Conservation (phyloP, 306 rosid genomes). For the Medicago lupulina region DNA sequence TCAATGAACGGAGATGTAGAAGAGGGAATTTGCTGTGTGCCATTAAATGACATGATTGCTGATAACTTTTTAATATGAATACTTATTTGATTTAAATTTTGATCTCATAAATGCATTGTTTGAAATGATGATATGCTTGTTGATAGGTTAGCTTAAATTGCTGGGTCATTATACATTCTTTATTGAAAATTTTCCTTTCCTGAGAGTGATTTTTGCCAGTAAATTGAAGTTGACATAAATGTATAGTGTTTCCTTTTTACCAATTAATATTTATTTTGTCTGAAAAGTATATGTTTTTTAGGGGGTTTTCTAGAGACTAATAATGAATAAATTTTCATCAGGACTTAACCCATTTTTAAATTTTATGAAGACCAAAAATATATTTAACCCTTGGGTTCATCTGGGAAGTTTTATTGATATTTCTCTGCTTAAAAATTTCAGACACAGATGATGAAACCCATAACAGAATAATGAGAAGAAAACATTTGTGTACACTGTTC, state of each 20-base stretch:
- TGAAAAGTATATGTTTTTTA: neutral
- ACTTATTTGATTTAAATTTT: neutral
- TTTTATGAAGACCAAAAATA: neutral
- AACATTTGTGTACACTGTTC: neutral
- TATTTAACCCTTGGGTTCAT: neutral
- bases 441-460: neutral
- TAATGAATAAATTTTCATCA: no score
- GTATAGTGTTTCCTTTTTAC: neutral
- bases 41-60: neutral
- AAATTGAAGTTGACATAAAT: neutral
- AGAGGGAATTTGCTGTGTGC: neutral
- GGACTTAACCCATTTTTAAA: neutral
- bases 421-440: slow-evolving; percentile 3
- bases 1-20: neutral
- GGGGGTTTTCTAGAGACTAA: neutral
- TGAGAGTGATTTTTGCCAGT: neutral
- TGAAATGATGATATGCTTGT: slow-evolving; percentile 1
- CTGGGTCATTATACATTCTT: neutral
- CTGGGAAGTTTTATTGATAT: neutral
- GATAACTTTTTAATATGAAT: neutral
- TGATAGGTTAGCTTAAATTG: neutral
- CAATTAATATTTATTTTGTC: neutral
- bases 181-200: neutral
- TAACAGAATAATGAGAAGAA: neutral
- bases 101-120: neutral